These are phyloP conservation scores for Kockovaella imperatae DNA, from an alignment of 768 basidiomycete species.

Conservation along the genomic window DNA sequence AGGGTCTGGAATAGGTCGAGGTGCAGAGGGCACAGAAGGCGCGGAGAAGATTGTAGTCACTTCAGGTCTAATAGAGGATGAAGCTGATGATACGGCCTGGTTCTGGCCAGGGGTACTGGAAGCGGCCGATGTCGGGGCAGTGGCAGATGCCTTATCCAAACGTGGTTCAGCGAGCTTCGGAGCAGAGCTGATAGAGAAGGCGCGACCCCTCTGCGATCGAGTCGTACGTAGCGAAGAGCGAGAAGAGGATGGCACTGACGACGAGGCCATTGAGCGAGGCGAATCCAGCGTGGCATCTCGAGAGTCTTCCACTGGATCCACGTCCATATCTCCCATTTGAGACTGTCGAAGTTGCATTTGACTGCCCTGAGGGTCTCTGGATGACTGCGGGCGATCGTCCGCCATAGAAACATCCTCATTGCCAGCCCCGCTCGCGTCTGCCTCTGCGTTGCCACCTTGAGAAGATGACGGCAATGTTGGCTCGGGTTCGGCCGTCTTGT, in stretches of 20 bases:
- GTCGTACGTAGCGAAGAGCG: conserved; percentile 19
- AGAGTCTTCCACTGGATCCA: not conserved
- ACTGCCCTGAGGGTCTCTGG: not conserved
- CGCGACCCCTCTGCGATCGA: conserved; percentile 4
- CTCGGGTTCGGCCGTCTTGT: not conserved
- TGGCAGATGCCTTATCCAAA: conserved; percentile 11
- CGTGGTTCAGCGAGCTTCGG: conserved; percentile 19
- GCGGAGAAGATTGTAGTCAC: too few relatives aligned
- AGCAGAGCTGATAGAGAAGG: conserved; percentile 7
- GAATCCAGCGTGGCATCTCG: not conserved
- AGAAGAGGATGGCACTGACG: conserved; percentile 29
- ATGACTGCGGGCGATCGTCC: not conserved
- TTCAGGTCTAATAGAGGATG: too few relatives aligned
- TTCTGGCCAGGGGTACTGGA: not conserved
- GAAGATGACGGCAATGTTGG: not conserved
- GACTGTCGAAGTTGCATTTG: not conserved
- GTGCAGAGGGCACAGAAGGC: too few relatives aligned
- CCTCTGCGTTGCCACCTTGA: not conserved
- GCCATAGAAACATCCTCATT: not conserved
- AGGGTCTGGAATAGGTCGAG: not conserved
- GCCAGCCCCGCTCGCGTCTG: not conserved
- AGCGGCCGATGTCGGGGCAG: not conserved
- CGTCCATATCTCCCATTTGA: conserved; percentile 5
- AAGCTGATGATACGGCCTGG: not conserved
- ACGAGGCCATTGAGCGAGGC: conserved; percentile 14